phyloP scores from a whole-genome alignment of 192 early-diverging fungal genomes.

The Entophlyctis luteolus region DNA sequence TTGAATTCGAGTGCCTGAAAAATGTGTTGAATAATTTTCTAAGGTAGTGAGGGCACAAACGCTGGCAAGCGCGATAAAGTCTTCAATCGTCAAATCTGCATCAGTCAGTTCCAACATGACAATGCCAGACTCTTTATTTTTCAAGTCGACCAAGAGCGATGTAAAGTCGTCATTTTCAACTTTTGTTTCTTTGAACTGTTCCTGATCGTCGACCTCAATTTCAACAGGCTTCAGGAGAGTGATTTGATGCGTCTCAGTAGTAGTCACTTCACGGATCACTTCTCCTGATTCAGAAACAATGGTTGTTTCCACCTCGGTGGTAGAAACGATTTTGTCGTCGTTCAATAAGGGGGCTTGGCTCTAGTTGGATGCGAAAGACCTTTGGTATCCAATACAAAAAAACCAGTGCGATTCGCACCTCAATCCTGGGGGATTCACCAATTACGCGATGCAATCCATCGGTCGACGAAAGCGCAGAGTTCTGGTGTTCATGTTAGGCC shows the following conservation, averaged over 20 bases:
- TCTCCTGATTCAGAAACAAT: constrained; percentile 12
- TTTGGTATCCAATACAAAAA: neutral
- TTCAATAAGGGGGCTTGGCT: neutral
- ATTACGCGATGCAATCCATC: too few relatives aligned
- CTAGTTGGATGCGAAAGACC: neutral
- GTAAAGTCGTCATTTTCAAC: constrained; percentile 1
- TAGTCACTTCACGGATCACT: neutral
- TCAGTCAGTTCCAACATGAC: constrained; percentile 1
- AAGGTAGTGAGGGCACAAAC: neutral
- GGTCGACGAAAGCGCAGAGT: too few relatives aligned
- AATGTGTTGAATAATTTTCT: neutral
- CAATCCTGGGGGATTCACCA: too few relatives aligned
- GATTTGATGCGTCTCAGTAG: constrained; percentile 12
- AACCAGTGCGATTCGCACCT: neutral
- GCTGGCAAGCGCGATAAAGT: neutral
- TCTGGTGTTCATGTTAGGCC: too few relatives aligned
- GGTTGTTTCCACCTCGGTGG: neutral
- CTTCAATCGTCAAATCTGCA: constrained; percentile 1
- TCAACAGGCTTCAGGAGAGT: constrained; percentile 1
- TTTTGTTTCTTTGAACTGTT: neutral
- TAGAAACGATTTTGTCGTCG: neutral
- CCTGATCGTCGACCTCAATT: constrained; percentile 4
- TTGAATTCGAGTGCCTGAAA: constrained; percentile 2
- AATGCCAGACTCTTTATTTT: neutral
- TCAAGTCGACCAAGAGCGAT: constrained; percentile 1